Base-by-base conservation (phyloP, 495 filamentous ascomycete species). In the Talaromyces proteolyticus region DNA sequence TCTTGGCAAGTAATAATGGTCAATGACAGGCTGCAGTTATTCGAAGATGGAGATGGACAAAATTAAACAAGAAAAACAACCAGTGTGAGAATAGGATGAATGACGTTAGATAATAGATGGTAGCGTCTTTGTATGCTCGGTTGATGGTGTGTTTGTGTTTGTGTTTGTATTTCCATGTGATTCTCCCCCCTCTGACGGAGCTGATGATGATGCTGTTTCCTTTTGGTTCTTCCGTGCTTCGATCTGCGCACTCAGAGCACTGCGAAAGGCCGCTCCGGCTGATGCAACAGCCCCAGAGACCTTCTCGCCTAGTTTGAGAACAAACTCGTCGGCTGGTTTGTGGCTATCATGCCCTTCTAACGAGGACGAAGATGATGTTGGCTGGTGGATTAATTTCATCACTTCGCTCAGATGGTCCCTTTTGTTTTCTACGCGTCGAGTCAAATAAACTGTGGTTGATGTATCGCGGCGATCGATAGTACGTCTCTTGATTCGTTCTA, bases 401-500 rank as follows among this genome's bases (percentile, higher is more conserved):
- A 75, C 60, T 5, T 75, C 71, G 16, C 67, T 59, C 29, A 55
- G 51, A 49, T 61, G 60, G 14, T 59, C 39, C 40, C 55, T 51
- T 49, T 69, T 73, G 22, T 69, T 67, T 45, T 86, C 80, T 2
- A 86, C 80, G 20, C 82, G 68, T 7, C 82, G 72, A 0, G 73
- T 87, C 16, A 85, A 63, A 60, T 80, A 86, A 3, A 87, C 62
- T 58, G 52, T 50, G 4, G 26, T 39, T 0, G 25, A n/a, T 29
- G 36, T 17, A 7, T 51, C 49, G 25, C 53, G 72, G 23, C 57
- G 53, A 17, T 59, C 71, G 60, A 57, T 66, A 52, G 47, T 62
- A 55, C 52, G 67, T 40, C 59, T 54, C 11, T 71, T 58, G 58
- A 96, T 94, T 8, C 86, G 80, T 47, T 87, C 79, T 10, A 95